Conservation (phyloP, 176 grass and related monocot species). For the Bromus sterilis region DNA sequence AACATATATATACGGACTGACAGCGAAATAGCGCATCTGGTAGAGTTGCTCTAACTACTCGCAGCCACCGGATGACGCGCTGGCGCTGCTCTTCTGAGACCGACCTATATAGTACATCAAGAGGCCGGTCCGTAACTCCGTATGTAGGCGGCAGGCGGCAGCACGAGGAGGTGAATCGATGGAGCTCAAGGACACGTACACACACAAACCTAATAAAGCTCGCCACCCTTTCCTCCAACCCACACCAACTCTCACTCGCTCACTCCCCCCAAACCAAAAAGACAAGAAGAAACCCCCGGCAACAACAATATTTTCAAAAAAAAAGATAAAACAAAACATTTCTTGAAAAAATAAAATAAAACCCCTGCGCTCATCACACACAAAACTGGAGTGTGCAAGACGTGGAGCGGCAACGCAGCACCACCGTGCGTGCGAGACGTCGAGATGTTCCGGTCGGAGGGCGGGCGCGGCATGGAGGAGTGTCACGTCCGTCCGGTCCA, state of each 20-base stretch:
- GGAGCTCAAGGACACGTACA: background rate
- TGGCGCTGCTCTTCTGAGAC: no score
- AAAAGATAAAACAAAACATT: background rate
- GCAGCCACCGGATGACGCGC: no score
- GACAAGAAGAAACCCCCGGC: background rate
- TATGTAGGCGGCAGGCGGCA: no score
- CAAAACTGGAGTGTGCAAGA: background rate
- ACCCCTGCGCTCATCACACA: background rate
- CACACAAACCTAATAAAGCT: background rate
- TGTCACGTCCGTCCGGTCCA: background rate
- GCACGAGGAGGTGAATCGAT: background rate
- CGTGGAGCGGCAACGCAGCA: background rate
- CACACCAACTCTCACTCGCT: background rate
- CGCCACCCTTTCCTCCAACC: background rate
- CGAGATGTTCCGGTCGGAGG: background rate
- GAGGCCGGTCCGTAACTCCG: no score
- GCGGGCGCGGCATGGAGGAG: background rate
- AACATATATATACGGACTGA: no score
- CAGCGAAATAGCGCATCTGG: no score
- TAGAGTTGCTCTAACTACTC: no score
- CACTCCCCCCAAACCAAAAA: background rate
- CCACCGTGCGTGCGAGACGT: background rate
- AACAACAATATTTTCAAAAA: background rate
- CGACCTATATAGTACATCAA: no score
- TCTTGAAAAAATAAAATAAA: background rate